Percentiles rank a stretch among this genome's conserved stretches.
Conservation (phyloP, 345 rosid genomes). For the Trapa bicornis region DNA sequence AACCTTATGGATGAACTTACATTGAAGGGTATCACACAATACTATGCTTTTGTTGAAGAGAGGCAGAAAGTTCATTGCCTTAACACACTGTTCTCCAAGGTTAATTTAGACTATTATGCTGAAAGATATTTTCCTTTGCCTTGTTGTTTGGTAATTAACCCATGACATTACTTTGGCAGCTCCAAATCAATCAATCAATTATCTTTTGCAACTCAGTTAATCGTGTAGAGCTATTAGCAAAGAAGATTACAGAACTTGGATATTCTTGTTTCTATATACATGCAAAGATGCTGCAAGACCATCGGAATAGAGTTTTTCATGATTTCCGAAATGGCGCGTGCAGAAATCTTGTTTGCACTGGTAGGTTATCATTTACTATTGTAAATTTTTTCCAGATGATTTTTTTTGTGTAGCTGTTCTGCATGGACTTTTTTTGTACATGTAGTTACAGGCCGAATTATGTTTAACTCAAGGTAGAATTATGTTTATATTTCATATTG, state of each 20-base stretch:
- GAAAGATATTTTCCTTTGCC: not conserved
- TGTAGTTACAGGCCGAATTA: not conserved
- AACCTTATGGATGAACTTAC: constrained; percentile 99
- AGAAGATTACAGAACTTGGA: constrained; percentile 99
- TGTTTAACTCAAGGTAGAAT: no score
- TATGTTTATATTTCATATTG: not conserved
- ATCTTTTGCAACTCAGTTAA: constrained; percentile 98
- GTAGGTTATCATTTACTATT: constrained; percentile 16
- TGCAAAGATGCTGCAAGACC: constrained; percentile 99
- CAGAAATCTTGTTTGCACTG: constrained; percentile 99
- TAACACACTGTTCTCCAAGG: constrained; percentile 98
- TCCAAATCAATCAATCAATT: constrained; percentile 98
- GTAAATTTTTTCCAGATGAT: no score
- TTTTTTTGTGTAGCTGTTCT: not conserved
- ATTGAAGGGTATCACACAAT: constrained; percentile 92
- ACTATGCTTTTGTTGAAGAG: constrained; percentile 98
- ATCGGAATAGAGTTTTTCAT: constrained; percentile 98
- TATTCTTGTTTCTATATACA: constrained; percentile 98
- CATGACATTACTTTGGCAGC: constrained; percentile 35
- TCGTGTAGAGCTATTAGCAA: constrained; percentile 92
- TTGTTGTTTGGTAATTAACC: not conserved
- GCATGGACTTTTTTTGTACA: not conserved
- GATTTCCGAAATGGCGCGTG: constrained; percentile 99
- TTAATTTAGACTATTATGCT: constrained; percentile 19
- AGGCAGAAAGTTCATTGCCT: constrained; percentile 99